Evolutionary conservation across 176 grass and related monocot genomes (phyloP).

Genomic region (bread wheat (Triticum aestivum)): DNA sequence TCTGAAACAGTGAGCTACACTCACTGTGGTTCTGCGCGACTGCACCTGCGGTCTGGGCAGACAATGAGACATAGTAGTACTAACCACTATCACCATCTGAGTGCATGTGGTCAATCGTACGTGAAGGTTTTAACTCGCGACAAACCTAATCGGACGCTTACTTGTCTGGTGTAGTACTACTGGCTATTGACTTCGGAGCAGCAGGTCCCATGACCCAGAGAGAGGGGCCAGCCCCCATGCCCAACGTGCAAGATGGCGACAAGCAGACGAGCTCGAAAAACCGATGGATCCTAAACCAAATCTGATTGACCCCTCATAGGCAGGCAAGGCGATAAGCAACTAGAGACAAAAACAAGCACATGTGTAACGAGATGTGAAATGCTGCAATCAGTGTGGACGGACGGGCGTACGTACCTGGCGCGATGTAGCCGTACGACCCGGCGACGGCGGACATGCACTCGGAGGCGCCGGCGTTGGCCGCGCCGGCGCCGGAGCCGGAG

Average conservation of each 20-base stretch:
- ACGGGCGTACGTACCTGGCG: constrained; percentile 46
- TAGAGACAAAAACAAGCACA: neutral
- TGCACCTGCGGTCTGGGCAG: neutral
- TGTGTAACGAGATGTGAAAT: neutral
- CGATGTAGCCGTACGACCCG: constrained; percentile 98
- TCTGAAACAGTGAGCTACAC: neutral
- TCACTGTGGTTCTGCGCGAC: neutral
- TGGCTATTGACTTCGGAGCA: neutral
- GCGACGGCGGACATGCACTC: constrained; percentile 97
- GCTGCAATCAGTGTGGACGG: neutral
- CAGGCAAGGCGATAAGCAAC: neutral
- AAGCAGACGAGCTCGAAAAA: neutral
- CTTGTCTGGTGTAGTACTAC: neutral
- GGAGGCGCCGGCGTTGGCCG: constrained; percentile 28
- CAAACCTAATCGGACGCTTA: neutral
- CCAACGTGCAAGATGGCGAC: neutral
- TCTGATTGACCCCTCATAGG: neutral
- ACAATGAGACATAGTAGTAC: neutral
- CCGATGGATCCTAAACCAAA: constrained; percentile 18
- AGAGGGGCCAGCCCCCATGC: neutral
- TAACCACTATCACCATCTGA: neutral
- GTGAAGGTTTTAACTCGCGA: neutral
- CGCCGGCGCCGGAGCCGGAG: constrained; percentile 6
- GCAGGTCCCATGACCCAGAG: neutral
- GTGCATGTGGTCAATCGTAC: neutral